These are phyloP conservation scores for Globisporangium camurandrum DNA, from an alignment of 352 stramenopile species.

Conservation along the genomic window DNA sequence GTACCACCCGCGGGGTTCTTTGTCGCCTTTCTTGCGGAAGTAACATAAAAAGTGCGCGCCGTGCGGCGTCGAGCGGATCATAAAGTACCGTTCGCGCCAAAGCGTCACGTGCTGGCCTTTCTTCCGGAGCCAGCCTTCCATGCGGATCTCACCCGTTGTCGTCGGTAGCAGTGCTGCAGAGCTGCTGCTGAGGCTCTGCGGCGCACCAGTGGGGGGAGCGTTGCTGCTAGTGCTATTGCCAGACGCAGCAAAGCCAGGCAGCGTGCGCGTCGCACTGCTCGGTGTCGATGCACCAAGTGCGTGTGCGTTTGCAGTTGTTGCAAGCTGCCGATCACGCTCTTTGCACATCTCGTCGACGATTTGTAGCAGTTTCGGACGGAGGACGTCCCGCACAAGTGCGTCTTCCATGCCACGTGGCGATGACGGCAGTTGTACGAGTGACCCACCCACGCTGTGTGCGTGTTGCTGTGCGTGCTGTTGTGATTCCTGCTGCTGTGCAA, in stretches of 20 bases:
- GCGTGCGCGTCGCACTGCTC: conserved; percentile 2
- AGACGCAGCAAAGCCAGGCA: conserved; percentile 1
- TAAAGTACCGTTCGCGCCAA: conserved; percentile 83
- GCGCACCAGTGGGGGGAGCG: neutral
- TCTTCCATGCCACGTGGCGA: conserved; percentile 41
- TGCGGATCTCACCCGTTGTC: conserved; percentile 66
- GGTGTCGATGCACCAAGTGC: neutral
- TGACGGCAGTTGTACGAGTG: neutral
- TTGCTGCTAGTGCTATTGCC: conserved; percentile 1
- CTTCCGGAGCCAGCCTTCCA: conserved; percentile 83
- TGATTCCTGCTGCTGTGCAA: conserved; percentile 5
- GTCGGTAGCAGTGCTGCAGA: conserved; percentile 17
- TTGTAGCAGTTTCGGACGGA: conserved; percentile 70
- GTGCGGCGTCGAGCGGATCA: conserved; percentile 77
- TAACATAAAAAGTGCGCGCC: conserved; percentile 80
- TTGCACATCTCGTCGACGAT: conserved; percentile 72
- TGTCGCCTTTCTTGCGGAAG: conserved; percentile 80
- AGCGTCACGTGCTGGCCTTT: conserved; percentile 83
- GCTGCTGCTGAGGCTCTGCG: neutral
- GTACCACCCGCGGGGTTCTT: conserved; percentile 77
- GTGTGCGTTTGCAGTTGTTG: conserved; percentile 9
- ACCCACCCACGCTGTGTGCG: neutral
- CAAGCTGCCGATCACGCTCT: conserved; percentile 42
- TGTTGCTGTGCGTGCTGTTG: neutral
- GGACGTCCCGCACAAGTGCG: conserved; percentile 46